Evolutionary conservation across 2,329 filamentous ascomycete genomes (phyloP).

Genomic region (Rosellinia necatrix): DNA sequence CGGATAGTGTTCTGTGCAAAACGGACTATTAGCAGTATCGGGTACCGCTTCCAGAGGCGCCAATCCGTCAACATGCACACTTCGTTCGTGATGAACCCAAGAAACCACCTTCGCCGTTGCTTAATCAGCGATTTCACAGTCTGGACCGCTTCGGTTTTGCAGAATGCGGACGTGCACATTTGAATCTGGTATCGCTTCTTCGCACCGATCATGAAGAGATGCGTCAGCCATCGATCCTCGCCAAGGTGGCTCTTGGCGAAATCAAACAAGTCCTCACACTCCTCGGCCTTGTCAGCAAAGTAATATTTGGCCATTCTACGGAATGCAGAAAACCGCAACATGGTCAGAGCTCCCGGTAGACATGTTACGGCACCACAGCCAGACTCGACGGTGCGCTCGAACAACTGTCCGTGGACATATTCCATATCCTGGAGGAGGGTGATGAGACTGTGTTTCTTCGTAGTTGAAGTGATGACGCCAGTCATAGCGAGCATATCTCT

Average conservation of each 20-base stretch:
- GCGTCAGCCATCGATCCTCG: conserved; percentile 95
- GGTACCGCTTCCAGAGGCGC: conserved; percentile 89
- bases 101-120: conserved; percentile 93
- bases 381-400: conserved; percentile 93
- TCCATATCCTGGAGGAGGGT: conserved; percentile 97
- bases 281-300: conserved; percentile 94
- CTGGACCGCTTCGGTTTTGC: conserved; percentile 96
- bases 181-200: conserved; percentile 94
- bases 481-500: conserved; percentile 97
- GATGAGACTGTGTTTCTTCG: conserved; percentile 83
- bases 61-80: conserved; percentile 97
- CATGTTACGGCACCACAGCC: conserved; percentile 94
- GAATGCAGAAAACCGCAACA: conserved; percentile 94
- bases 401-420: conserved; percentile 95
- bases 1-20: conserved; percentile 97
- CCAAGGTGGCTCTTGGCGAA: conserved; percentile 95
- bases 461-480: conserved; percentile 93
- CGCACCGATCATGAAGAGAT: conserved; percentile 98
- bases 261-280: conserved; percentile 94
- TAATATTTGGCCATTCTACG: conserved; percentile 97
- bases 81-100: conserved; percentile 97
- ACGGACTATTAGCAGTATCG: conserved; percentile 80
- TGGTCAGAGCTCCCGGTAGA: conserved; percentile 91
- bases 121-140: conserved; percentile 85
- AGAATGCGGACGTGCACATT: conserved; percentile 97